Percentiles rank a stretch among this genome's conserved stretches.
Evolutionary conservation across 768 basidiomycete genomes (phyloP).

Genomic region (Paxillus ammoniavirescens): DNA sequence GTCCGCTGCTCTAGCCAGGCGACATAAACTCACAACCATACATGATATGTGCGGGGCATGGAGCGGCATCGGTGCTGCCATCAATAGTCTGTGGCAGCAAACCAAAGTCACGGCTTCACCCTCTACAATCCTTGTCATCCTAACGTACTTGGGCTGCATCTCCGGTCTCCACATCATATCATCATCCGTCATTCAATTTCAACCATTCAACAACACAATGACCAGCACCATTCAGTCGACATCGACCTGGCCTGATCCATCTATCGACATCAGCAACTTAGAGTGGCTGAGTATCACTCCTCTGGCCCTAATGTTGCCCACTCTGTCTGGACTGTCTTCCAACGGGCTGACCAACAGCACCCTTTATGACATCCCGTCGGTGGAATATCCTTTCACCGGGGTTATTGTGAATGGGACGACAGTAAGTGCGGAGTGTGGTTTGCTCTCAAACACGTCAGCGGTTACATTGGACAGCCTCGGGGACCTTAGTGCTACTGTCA

Average conservation of each 20-base stretch:
- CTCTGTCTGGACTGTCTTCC: constrained; percentile 1
- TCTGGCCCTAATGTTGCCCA: neutral
- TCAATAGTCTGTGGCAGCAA: constrained; percentile 19
- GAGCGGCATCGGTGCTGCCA: constrained; percentile 23
- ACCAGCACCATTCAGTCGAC: neutral
- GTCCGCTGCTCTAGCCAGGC: neutral
- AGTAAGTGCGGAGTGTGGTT: constrained; percentile 14
- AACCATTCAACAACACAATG: constrained; percentile 11
- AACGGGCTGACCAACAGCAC: constrained; percentile 11
- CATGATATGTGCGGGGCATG: constrained; percentile 21
- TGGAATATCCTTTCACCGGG: neutral
- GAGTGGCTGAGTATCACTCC: neutral
- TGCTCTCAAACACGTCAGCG: constrained; percentile 7
- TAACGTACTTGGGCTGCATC: constrained; percentile 16
- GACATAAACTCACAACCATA: constrained; percentile 15
- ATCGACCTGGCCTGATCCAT: neutral
- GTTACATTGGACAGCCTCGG: neutral
- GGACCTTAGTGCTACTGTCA: neutral
- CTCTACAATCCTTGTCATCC: neutral
- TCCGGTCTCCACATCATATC: constrained; percentile 22
- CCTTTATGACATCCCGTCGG: constrained; percentile 17
- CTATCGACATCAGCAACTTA: neutral
- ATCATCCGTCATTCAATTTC: constrained; percentile 18
- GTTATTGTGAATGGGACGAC: constrained; percentile 17
- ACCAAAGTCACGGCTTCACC: constrained; percentile 11